Base-by-base conservation (phyloP, 179 eudicot genomes). In the Gypsophila paniculata region DNA sequence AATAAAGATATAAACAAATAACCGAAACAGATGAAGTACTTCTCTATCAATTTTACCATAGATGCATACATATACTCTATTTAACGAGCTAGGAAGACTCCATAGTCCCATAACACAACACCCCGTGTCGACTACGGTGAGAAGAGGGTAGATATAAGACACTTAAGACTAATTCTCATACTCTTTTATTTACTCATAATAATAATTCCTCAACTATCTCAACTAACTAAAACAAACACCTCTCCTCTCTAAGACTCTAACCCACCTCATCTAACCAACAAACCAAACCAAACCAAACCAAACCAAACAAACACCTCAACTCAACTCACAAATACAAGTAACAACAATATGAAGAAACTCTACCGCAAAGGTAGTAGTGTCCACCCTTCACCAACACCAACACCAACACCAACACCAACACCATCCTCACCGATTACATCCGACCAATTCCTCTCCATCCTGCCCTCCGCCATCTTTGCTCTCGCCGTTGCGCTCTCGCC, bases 301-400 rank as follows among this genome's bases (percentile, higher is more conserved):
- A n/a, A n/a, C n/a, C n/a, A n/a, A n/a, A n/a, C n/a, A n/a, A n/a
- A n/a, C n/a, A n/a, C n/a, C n/a, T n/a, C n/a, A n/a, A n/a, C n/a
- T n/a, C n/a, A n/a, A n/a, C n/a, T n/a, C n/a, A n/a, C n/a, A 2
- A 34, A 29, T 3, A n/a, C 42, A 36, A 36, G 42, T 0, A 66
- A 23, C 29, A 19, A 51, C 71, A 44, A 93, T n/a, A n/a, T 91
- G 98, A 86, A 86, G 79, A 91, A 88, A 68, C 88, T 89, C 68
- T 83, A 86, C 75, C 77, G 76, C 75, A 89, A 86, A 80, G 88
- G 89, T 14, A 79, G 89, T 17, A 80, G 84, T 29, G 88, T 90
- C 52, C 92, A 90, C 74, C 93, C 96, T 57, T 80, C 93, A 4
- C 89, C 88, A 11, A 39, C 80, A 8, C 18, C 75, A 8, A 38